Evolutionary conservation across 2,329 filamentous ascomycete genomes (phyloP), one percentile per base, ranked within the genome.

Genomic region (Apiospora saccharicola): DNA sequence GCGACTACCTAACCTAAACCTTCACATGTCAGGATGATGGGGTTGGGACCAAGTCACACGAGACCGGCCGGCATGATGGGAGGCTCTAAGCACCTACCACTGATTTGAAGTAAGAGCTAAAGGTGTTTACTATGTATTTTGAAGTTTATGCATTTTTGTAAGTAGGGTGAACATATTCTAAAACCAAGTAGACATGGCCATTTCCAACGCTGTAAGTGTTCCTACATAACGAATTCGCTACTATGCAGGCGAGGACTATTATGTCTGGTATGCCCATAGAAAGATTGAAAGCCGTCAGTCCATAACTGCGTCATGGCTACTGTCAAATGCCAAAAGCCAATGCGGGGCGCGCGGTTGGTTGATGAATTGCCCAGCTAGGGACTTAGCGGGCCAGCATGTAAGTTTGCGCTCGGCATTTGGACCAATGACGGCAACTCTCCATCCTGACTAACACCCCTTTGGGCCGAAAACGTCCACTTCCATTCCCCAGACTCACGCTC

Each of bases 371-470:
- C 49, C 49, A 51, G 51, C 51, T 30, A 26, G 51, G 51, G 12
- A 34, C 30, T 57, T 57, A 57, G 51, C 51, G 51, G 26, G 51
- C 19, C 30, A 68, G 30, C 30, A 16, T 41, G 57, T 13, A 64
- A 64, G 30, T 64, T 64, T 41, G 57, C 34, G 67, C 47, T 80
- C 85, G 85, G 85, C 79, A 84, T 82, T 81, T 85, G 82, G 85
- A 82, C 83, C 84, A 85, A 85, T 84, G 80, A 81, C 80, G 81
- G 82, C 79, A 74, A 71, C 72, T 68, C 74, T 70, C 64, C 72
- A 76, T 70, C 75, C 74, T 64, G 72, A 75, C 74, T 76, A 72
- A 73, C 70, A 72, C 72, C 79, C 82, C 82, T 77, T 83, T 83
- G 78, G 82, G 78, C 82, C 82, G 82, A 82, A 41, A 47, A 43